Base-by-base conservation (phyloP, 2,329 filamentous ascomycete genomes). In the Ophiostoma montium region DNA sequence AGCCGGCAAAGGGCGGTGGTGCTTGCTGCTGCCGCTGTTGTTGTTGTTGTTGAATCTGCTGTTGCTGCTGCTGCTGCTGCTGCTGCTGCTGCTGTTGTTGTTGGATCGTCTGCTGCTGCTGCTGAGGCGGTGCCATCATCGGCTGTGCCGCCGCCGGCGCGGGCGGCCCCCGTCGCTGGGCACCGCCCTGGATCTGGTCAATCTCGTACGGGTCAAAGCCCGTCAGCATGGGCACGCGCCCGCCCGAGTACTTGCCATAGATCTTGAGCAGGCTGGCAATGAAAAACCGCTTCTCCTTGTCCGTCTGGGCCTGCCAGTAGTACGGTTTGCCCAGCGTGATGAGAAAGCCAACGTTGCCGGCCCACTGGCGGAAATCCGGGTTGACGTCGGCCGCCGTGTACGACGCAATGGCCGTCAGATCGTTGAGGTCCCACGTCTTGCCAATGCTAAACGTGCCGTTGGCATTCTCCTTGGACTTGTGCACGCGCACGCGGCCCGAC, bases 251-350 rank as follows among this genome's bases (percentile, higher is more conserved):
- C 66, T 96, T 98, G 58, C 82, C 82, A 63, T 86, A 98, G 56
- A 98, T 95, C 66, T 96, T 98, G 61, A 96, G 80, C 57, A 96
- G 68, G 64, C 89, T 95, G 32, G 86, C 88, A 59, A 98, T 92
- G 65, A 98, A 98, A 67, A 96, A 96, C 62, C 95, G 90, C 71
- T 95, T 96, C 67, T 98, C 92, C 68, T 95, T 95, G 48, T 86
- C 76, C 1, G 86, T 92, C 55, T 87, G 82, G 32, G 92, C 88
- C 64, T 94, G 80, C 92, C 92, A 98, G 64, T 92, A 98, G 66
- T 98, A 98, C 0, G 88, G 85, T 64, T 98, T 98, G 23, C 84
- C 83, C 27, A 98, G 76, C 1, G 82, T 92, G 46, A 96, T 86
- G 23, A 84, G 71, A 61, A 98, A 96, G 15, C 92, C 92, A 41